A percentile compares a stretch with the other conserved stretches of the same genome.
These are phyloP conservation scores for Pelargonium hybrid DNA, from an alignment of 441 rosid genomes.

Conservation along the genomic window DNA sequence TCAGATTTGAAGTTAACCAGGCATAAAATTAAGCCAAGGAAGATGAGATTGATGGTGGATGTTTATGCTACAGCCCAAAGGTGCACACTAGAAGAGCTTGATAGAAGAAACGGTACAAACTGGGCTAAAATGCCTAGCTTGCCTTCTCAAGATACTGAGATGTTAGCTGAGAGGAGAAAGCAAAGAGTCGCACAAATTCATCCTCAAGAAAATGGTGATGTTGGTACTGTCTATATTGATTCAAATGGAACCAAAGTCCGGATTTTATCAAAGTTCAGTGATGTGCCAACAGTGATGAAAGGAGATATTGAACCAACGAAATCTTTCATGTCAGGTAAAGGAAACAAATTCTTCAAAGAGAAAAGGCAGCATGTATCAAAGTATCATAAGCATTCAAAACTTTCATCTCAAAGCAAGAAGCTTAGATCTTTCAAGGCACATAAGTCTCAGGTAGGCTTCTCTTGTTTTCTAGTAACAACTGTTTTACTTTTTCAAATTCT, in stretches of 20 bases:
- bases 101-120: conserved; percentile 70
- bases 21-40: conserved; percentile 66
- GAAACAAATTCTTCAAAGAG: conserved; percentile 44
- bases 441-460: conserved; percentile 45
- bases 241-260: conserved; percentile 70
- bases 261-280: conserved; percentile 55
- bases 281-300: conserved; percentile 26
- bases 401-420: conserved; percentile 43
- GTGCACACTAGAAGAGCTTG: conserved; percentile 88
- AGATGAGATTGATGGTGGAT: conserved; percentile 62
- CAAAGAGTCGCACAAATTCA: conserved; percentile 27
- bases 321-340: conserved; percentile 35
- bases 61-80: conserved; percentile 48
- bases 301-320: conserved; percentile 34
- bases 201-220: conserved; percentile 43
- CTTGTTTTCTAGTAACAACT: conserved; percentile 7
- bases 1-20: conserved; percentile 49
- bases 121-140: conserved; percentile 54
- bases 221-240: conserved; percentile 81
- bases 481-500: background rate
- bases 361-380: conserved; percentile 36
- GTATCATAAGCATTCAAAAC: conserved; percentile 43
- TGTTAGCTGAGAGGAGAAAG: conserved; percentile 34
- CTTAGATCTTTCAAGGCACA: conserved; percentile 28
- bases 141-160: conserved; percentile 34